phyloP scores from a whole-genome alignment of 1,284 basidiomycete species.

The Tilletia indica region DNA sequence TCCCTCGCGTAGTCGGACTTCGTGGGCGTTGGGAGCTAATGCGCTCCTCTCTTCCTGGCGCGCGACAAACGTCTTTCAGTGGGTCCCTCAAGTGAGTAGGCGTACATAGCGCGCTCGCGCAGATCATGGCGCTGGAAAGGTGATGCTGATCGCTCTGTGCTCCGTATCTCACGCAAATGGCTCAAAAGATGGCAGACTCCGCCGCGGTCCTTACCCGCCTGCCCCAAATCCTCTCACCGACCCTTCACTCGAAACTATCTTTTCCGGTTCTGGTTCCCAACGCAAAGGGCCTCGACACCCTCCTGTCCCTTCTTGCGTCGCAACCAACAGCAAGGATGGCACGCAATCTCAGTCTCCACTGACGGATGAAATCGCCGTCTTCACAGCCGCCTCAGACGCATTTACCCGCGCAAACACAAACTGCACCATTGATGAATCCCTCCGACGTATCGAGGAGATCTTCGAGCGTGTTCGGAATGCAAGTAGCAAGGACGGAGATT shows the following conservation, averaged over 20 bases:
- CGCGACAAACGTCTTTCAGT: constrained; percentile 48
- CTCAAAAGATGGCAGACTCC: constrained; percentile 39
- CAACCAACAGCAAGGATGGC: not conserved
- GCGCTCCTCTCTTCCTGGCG: constrained; percentile 59
- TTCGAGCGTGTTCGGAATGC: constrained; percentile 62
- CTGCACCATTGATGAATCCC: constrained; percentile 70
- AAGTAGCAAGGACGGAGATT: too few species aligned
- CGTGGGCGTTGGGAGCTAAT: not conserved
- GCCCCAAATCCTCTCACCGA: constrained; percentile 39
- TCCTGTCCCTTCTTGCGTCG: constrained; percentile 27
- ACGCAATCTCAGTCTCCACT: constrained; percentile 27
- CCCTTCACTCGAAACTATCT: constrained; percentile 62
- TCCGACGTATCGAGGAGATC: constrained; percentile 68
- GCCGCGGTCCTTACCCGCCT: constrained; percentile 64
- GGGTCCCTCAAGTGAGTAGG: constrained; percentile 77
- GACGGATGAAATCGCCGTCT: constrained; percentile 83
- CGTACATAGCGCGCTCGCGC: not conserved
- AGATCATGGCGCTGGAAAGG: too few species aligned
- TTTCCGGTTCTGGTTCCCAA: constrained; percentile 87
- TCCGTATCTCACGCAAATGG: not conserved
- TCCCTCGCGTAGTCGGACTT: not conserved
- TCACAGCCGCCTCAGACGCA: constrained; percentile 79
- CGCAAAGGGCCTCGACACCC: constrained; percentile 62
- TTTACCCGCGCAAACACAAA: constrained; percentile 86
- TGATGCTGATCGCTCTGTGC: not conserved